Evolutionary conservation across 148 eudicot species (phyloP).

Genomic region (Salicornia ramosissima): DNA sequence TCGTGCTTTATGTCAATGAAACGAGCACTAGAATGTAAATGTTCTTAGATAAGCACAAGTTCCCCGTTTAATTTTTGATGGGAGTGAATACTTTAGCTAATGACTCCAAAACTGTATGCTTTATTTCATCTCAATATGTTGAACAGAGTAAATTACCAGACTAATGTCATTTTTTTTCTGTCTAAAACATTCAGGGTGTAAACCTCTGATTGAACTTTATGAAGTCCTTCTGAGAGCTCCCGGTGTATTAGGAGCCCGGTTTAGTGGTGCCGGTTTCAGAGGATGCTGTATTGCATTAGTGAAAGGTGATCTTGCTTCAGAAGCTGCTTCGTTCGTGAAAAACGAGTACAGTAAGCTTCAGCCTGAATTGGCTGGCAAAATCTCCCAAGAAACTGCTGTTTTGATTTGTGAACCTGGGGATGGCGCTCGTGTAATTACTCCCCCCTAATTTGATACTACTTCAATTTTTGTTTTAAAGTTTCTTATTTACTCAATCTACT

Average conservation of each 20-base stretch:
- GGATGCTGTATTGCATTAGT: constrained; percentile 94
- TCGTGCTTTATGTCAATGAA: too few relatives aligned
- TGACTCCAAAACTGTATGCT: neutral
- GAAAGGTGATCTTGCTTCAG: constrained; percentile 48
- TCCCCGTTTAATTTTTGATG: too few relatives aligned
- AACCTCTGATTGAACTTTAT: constrained; percentile 78
- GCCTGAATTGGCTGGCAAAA: constrained; percentile 58
- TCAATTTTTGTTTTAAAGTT: neutral
- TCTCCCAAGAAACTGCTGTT: constrained; percentile 44
- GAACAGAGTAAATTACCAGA: neutral
- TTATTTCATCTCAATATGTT: neutral
- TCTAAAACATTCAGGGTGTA: constrained; percentile 51
- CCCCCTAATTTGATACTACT: constrained; percentile 1
- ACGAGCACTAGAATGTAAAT: too few relatives aligned
- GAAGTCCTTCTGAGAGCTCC: constrained; percentile 78
- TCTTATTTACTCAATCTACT: neutral
- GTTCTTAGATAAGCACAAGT: too few relatives aligned
- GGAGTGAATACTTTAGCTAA: neutral
- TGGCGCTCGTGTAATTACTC: constrained; percentile 58
- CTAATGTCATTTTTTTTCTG: neutral
- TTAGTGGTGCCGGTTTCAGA: constrained; percentile 97
- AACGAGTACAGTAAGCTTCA: constrained; percentile 60
- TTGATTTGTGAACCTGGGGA: constrained; percentile 74
- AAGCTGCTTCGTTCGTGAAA: constrained; percentile 60
- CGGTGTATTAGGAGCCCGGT: constrained; percentile 81